phyloP scores from a whole-genome alignment of 129 eudicot species.

The Apium graveolens region DNA sequence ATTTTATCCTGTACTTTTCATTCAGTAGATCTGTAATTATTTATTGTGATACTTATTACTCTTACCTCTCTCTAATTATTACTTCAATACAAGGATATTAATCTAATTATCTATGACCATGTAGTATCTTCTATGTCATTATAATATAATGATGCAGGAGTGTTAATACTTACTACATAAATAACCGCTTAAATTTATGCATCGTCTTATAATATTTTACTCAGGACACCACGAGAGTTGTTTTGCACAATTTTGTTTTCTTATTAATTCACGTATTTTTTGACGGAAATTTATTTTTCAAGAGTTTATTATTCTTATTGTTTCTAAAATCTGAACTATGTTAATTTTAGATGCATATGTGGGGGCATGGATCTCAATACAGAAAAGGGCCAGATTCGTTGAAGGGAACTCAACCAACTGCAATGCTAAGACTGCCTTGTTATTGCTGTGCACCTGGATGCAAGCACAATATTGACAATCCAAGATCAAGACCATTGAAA shows the following conservation, averaged over 20 bases:
- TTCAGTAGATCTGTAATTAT: neutral
- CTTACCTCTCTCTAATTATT: neutral
- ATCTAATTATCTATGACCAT: neutral
- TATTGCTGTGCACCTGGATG: constrained; percentile 34
- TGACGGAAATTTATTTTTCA: neutral
- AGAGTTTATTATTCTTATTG: neutral
- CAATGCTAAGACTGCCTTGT: constrained; percentile 33
- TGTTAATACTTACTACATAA: neutral
- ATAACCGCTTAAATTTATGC: no score
- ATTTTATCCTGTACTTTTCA: neutral
- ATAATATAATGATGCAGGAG: neutral
- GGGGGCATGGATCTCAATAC: constrained; percentile 35
- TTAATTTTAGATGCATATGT: constrained; percentile 29
- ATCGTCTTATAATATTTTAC: no score
- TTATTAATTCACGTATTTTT: no score
- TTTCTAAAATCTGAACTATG: neutral
- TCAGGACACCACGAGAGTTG: no score
- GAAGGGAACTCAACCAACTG: constrained; percentile 26
- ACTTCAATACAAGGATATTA: neutral
- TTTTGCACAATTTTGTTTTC: no score
- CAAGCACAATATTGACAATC: constrained; percentile 35
- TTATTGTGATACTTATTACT: neutral
- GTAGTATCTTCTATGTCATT: neutral
- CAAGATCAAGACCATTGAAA: constrained; percentile 27
- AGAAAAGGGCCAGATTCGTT: constrained; percentile 30